Conservation (phyloP, 257 asterid genomes). For the Schizonepeta tenuifolia region DNA sequence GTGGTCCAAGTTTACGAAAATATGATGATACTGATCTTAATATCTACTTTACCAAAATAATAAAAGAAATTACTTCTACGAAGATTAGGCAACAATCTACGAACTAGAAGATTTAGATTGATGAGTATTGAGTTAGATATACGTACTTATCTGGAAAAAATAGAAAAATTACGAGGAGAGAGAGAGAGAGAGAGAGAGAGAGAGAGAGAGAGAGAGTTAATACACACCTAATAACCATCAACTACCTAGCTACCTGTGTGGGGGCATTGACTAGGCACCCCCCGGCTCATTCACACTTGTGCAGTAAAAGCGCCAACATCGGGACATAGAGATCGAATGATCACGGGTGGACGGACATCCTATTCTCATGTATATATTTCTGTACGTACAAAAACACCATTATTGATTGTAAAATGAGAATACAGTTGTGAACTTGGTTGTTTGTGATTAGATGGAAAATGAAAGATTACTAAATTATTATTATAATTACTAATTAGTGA, state of each 20-base stretch:
- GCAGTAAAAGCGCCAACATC: slow-evolving; percentile 4
- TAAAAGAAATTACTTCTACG: neutral
- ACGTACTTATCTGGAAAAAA: neutral
- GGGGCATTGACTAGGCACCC: neutral
- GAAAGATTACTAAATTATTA: too few relatives aligned
- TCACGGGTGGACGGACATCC: neutral
- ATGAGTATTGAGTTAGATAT: neutral
- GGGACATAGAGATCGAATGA: neutral
- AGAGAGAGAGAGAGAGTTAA: slow-evolving; percentile 11
- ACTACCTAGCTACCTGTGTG: slow-evolving; percentile 26
- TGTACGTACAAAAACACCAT: neutral
- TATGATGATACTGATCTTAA: neutral
- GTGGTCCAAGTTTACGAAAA: too few relatives aligned
- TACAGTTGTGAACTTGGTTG: neutral
- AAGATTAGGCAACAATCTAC: neutral
- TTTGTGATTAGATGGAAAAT: neutral
- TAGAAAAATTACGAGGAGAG: neutral
- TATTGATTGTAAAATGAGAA: neutral
- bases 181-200: slow-evolving; percentile 1
- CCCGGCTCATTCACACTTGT: neutral
- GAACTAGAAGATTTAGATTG: neutral
- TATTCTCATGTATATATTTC: neutral
- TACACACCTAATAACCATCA: slow-evolving; percentile 32
- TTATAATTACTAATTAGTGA: neutral
- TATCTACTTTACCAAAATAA: neutral